These are phyloP conservation scores for Colletotrichum sp. DNA, from an alignment of 2,329 filamentous ascomycete species.

Conservation along the genomic window DNA sequence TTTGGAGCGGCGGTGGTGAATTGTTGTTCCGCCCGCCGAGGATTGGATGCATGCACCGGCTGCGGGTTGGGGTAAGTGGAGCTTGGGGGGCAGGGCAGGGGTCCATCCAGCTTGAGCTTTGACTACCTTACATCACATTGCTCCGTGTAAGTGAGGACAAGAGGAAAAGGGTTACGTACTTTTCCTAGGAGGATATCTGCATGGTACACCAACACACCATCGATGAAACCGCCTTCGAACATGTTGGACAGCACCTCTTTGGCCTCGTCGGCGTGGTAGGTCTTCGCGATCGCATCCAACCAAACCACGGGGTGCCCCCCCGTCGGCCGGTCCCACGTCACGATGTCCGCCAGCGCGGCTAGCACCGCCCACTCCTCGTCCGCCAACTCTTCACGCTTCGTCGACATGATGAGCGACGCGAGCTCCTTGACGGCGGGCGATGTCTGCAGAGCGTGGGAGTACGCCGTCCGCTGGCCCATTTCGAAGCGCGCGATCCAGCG, in stretches of 20 bases:
- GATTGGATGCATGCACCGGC: neutral
- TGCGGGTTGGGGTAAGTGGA: neutral
- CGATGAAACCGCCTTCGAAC: neutral
- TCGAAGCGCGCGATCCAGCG: neutral
- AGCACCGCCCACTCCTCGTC: neutral
- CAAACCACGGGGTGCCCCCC: neutral
- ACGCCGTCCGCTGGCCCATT: neutral
- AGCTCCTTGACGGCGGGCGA: neutral
- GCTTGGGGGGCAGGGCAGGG: neutral
- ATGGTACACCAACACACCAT: neutral
- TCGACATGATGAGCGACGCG: neutral
- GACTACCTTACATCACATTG: neutral
- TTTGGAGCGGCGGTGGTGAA: neutral
- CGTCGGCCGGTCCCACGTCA: neutral
- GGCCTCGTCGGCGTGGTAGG: neutral
- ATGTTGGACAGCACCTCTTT: neutral
- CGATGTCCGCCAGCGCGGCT: neutral
- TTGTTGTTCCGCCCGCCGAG: neutral
- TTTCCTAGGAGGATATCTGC: neutral
- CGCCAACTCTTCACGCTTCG: neutral
- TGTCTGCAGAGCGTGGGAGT: accelerated
- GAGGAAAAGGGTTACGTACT: neutral
- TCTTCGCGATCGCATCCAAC: neutral
- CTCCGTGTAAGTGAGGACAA: neutral
- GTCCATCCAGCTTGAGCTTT: neutral